Evolutionary conservation across 2,329 filamentous ascomycete genomes (phyloP).

Genomic region (Penicillium paneum): DNA sequence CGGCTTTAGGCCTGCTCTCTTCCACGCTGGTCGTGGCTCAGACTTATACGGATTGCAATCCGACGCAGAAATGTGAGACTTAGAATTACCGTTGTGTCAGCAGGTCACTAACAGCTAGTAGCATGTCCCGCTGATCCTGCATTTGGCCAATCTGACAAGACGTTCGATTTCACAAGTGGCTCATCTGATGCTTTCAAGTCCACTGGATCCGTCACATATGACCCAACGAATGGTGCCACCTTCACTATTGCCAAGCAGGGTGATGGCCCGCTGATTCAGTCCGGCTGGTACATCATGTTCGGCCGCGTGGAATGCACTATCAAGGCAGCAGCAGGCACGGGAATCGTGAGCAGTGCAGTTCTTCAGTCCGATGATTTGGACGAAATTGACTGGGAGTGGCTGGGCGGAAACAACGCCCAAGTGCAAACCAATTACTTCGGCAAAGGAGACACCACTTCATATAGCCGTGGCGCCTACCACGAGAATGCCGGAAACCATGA

Average conservation of each 20-base stretch:
- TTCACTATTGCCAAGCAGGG: constrained; percentile 77
- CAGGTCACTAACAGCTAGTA: constrained; percentile 26
- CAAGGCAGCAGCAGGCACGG: constrained; percentile 80
- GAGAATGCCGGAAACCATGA: constrained; percentile 65
- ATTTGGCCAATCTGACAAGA: constrained; percentile 70
- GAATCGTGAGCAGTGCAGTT: constrained; percentile 90
- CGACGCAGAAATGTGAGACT: constrained; percentile 37
- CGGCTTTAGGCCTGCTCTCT: constrained; percentile 29
- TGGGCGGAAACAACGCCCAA: constrained; percentile 70
- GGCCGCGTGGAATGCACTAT: constrained; percentile 82
- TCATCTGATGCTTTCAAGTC: constrained; percentile 74
- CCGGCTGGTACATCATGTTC: constrained; percentile 99
- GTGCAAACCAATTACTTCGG: constrained; percentile 98
- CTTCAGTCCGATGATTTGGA: constrained; percentile 88
- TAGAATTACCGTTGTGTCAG: not conserved
- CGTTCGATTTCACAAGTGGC: constrained; percentile 78
- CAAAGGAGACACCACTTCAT: constrained; percentile 80
- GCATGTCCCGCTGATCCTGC: constrained; percentile 74
- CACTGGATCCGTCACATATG: constrained; percentile 68
- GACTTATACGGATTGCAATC: constrained; percentile 47
- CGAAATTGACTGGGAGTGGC: constrained; percentile 97
- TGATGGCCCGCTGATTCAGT: constrained; percentile 80
- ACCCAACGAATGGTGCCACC: constrained; percentile 64
- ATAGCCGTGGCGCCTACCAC: constrained; percentile 84
- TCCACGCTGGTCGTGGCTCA: constrained; percentile 36